Conservation (phyloP, 2,329 filamentous ascomycete genomes). For the Xylaria sp. region DNA sequence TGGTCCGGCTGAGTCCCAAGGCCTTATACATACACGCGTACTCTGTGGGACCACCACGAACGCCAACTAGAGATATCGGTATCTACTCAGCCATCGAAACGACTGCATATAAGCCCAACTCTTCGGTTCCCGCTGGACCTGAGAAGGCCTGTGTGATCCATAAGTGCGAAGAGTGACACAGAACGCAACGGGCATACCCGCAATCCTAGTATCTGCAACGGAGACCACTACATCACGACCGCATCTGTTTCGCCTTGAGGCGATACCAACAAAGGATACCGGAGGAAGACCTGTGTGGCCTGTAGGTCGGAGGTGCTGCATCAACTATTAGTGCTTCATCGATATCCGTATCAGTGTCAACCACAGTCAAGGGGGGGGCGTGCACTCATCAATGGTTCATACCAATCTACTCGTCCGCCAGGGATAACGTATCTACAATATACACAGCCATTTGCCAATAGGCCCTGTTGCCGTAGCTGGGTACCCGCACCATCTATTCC, state of each 20-base stretch:
- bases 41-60: conserved; percentile 12
- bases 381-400: conserved; percentile 34
- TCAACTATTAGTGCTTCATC: conserved; percentile 27
- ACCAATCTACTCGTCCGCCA: conserved; percentile 9
- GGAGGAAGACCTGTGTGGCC: conserved; percentile 31
- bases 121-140: not conserved
- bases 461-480: conserved; percentile 9
- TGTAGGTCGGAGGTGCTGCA: conserved; percentile 30
- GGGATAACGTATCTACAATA: conserved; percentile 15
- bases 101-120: not conserved
- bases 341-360: conserved; percentile 15
- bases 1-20: conserved; percentile 8
- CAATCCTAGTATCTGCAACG: conserved; percentile 1
- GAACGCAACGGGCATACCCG: not conserved
- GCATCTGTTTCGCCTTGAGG: conserved; percentile 20
- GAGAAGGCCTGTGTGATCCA: not conserved
- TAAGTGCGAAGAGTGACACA: conserved; percentile 5
- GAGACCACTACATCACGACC: not conserved
- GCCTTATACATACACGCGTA: conserved; percentile 12
- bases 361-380: conserved; percentile 29
- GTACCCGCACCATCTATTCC: conserved; percentile 15
- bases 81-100: not conserved
- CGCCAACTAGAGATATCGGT: not conserved
- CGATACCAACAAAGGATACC: conserved; percentile 32
- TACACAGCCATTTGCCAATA: conserved; percentile 13